Percentiles rank a stretch among this genome's conserved stretches.
Evolutionary conservation across 83 land plant genomes (phyloP).

Genomic region (Thuja plicata): DNA sequence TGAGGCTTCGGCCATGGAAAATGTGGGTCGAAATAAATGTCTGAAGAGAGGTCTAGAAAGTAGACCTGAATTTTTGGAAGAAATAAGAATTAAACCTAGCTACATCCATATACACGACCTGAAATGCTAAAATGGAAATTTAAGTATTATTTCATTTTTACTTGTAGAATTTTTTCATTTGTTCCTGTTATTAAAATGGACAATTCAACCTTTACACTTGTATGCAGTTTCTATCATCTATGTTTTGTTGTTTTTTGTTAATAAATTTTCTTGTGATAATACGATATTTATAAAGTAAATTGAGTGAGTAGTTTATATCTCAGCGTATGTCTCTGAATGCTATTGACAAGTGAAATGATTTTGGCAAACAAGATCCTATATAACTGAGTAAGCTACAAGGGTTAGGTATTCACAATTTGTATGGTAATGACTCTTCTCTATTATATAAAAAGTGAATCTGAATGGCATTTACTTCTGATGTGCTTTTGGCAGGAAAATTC

Average conservation of each 20-base stretch:
- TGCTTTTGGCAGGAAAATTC: slow-evolving; percentile 28
- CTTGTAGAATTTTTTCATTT: neutral
- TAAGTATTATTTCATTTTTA: neutral
- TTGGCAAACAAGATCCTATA: neutral
- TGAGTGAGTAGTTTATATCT: neutral
- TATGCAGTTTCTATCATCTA: neutral
- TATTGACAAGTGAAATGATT: neutral
- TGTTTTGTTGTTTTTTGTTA: neutral
- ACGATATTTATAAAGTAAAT: neutral
- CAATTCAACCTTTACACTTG: neutral
- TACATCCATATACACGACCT: too few relatives aligned
- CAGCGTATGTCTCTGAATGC: neutral
- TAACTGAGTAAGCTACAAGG: neutral
- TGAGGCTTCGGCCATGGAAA: too few relatives aligned
- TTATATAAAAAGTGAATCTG: neutral
- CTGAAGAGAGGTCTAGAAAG: too few relatives aligned
- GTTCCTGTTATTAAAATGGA: neutral
- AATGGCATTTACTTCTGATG: neutral
- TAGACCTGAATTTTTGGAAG: too few relatives aligned
- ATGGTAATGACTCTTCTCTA: neutral
- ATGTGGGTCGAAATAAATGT: too few relatives aligned
- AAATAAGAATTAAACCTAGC: too few relatives aligned
- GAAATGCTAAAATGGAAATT: too few relatives aligned
- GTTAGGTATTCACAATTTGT: neutral
- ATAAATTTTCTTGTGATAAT: neutral